Evolutionary conservation across 352 stramenopile genomes (phyloP).

Genomic region (Pythium pyrilobum): DNA sequence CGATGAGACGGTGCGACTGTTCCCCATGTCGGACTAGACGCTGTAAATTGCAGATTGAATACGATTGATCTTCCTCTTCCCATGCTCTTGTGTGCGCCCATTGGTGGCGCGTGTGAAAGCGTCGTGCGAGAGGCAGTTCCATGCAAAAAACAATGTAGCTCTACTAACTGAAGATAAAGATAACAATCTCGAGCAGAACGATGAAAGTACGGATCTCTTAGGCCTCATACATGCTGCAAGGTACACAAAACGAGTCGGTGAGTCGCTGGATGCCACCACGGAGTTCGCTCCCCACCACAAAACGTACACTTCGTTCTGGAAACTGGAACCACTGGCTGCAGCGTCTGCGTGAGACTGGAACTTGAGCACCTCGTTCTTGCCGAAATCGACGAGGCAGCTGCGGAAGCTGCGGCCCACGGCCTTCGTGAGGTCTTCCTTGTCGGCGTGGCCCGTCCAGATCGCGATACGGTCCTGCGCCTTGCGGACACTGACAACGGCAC

Average conservation of each 20-base stretch:
- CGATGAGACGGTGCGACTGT: slow-evolving; percentile 79
- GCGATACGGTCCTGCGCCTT: slow-evolving; percentile 95
- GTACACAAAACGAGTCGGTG: neutral
- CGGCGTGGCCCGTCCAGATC: slow-evolving; percentile 90
- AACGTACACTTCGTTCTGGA: slow-evolving; percentile 90
- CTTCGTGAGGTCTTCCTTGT: slow-evolving; percentile 68
- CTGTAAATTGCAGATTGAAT: slow-evolving; percentile 2
- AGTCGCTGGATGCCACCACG: too few relatives aligned
- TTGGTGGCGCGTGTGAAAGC: neutral
- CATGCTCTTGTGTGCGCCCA: neutral
- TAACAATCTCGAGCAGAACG: slow-evolving; percentile 16
- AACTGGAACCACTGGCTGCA: slow-evolving; percentile 84
- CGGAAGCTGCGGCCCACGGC: slow-evolving; percentile 79
- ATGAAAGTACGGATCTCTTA: slow-evolving; percentile 27
- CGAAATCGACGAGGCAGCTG: slow-evolving; percentile 71
- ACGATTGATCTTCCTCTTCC: neutral
- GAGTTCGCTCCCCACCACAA: neutral
- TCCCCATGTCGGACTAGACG: slow-evolving; percentile 51
- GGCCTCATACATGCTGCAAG: slow-evolving; percentile 79
- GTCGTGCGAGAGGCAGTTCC: neutral
- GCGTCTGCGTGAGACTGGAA: slow-evolving; percentile 86
- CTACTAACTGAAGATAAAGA: slow-evolving; percentile 28
- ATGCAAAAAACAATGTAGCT: slow-evolving; percentile 18
- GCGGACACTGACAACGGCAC: slow-evolving; percentile 93
- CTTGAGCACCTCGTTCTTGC: slow-evolving; percentile 87